Evolutionary conservation across 352 stramenopile species (phyloP).

Genomic region (Phytophthora cryptogea): DNA sequence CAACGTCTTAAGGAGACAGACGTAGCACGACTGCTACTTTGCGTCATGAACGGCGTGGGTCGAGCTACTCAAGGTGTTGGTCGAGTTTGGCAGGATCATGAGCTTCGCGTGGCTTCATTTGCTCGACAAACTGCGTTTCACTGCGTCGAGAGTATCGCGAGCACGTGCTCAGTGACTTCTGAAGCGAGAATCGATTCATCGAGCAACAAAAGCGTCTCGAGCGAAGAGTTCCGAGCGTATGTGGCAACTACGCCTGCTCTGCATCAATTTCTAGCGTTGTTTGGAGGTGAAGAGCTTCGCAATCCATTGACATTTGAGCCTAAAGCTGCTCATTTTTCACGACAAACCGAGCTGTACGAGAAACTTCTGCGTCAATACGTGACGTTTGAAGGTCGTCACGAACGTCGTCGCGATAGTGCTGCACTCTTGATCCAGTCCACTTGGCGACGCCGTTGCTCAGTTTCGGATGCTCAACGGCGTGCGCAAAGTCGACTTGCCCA

Average conservation of each 20-base stretch:
- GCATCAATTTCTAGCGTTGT: constrained; percentile 57
- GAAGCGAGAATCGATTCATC: neutral
- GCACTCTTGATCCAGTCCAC: constrained; percentile 66
- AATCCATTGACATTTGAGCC: constrained; percentile 63
- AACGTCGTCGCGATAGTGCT: constrained; percentile 40
- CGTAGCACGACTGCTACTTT: constrained; percentile 56
- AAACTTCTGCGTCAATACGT: constrained; percentile 49
- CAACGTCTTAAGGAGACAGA: constrained; percentile 60
- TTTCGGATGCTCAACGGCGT: constrained; percentile 31
- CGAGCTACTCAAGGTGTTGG: constrained; percentile 56
- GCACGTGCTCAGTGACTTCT: neutral
- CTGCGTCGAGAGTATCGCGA: constrained; percentile 23
- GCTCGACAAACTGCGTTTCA: constrained; percentile 28
- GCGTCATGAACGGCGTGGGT: constrained; percentile 54
- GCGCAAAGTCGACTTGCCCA: constrained; percentile 28
- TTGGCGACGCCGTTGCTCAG: constrained; percentile 60
- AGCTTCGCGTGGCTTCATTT: constrained; percentile 22
- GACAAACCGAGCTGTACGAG: constrained; percentile 53
- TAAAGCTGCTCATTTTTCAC: constrained; percentile 17
- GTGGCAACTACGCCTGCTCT: constrained; percentile 39
- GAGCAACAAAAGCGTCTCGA: constrained; percentile 19
- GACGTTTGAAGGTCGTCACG: constrained; percentile 51
- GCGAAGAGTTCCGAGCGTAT: constrained; percentile 40
- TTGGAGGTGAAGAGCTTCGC: constrained; percentile 60
- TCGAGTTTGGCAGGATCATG: constrained; percentile 42